These are phyloP conservation scores for Flaveria bidentis DNA, from an alignment of 129 eudicot genomes.

Conservation along the genomic window DNA sequence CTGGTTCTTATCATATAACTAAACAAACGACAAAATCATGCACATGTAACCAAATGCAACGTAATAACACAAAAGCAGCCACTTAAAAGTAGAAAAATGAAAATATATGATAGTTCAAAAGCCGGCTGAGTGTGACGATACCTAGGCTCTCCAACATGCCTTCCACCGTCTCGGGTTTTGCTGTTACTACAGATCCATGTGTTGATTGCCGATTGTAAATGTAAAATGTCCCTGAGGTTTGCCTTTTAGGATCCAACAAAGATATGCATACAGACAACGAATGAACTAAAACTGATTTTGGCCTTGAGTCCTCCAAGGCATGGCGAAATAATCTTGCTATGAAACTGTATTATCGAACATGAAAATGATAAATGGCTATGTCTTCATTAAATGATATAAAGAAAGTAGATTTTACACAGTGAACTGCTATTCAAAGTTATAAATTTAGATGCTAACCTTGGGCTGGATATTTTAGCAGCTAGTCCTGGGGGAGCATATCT, in stretches of 20 bases:
- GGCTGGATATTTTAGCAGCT: slow-evolving; percentile 86
- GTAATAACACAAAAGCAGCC: not conserved
- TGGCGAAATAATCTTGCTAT: slow-evolving; percentile 74
- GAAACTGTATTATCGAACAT: slow-evolving; percentile 53
- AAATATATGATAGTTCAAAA: not conserved
- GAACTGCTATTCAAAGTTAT: not conserved
- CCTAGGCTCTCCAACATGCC: slow-evolving; percentile 97
- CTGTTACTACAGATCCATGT: slow-evolving; percentile 59
- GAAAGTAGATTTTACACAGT: not conserved
- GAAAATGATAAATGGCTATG: not conserved
- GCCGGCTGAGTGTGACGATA: slow-evolving; percentile 20
- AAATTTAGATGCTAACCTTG: slow-evolving; percentile 58
- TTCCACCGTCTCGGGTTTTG: slow-evolving; percentile 79
- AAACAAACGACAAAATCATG: not conserved
- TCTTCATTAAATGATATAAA: slow-evolving; percentile 10
- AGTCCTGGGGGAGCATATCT: slow-evolving; percentile 90
- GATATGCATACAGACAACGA: slow-evolving; percentile 81
- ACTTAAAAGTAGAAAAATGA: not conserved
- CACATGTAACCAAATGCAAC: not conserved
- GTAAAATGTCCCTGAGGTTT: slow-evolving; percentile 65
- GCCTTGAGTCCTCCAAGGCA: slow-evolving; percentile 84
- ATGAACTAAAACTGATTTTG: slow-evolving; percentile 85
- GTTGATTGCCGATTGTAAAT: slow-evolving; percentile 62
- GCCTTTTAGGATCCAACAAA: slow-evolving; percentile 87
- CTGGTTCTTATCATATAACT: not conserved